Evolutionary conservation across 1,284 basidiomycete genomes (phyloP).

Genomic region (Sporisorium graminicola): DNA sequence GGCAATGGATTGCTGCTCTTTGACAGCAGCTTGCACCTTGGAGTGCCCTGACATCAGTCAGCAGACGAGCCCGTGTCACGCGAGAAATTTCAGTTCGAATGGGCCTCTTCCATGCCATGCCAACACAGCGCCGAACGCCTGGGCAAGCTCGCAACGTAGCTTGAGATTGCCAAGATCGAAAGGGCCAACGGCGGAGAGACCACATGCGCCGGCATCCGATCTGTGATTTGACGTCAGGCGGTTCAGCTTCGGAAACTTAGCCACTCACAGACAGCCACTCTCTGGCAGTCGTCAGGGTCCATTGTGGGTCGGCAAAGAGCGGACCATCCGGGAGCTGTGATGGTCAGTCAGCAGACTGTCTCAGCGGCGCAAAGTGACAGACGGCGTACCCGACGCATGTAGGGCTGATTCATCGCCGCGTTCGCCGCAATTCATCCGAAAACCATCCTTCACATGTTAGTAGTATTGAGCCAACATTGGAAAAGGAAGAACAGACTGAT

Average conservation of each 20-base stretch:
- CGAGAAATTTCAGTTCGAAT: too few species aligned
- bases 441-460: neutral
- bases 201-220: neutral
- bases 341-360: constrained; percentile 16
- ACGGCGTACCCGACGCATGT: constrained; percentile 16
- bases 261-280: neutral
- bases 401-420: constrained; percentile 34
- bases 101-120: too few species aligned
- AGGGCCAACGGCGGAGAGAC: neutral
- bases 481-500: too few species aligned
- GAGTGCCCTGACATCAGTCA: constrained; percentile 27
- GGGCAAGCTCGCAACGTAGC: too few species aligned
- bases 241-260: neutral
- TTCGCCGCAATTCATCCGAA: constrained; percentile 14
- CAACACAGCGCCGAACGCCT: too few species aligned
- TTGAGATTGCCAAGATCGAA: constrained; percentile 3
- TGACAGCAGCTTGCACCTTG: neutral
- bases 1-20: neutral
- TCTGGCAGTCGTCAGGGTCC: neutral
- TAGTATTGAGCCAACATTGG: neutral
- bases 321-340: neutral
- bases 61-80: neutral
- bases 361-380: constrained; percentile 22
- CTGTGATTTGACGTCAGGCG: constrained; percentile 4
- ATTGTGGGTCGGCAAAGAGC: neutral